Evolutionary conservation across 208 protist species (phyloP).

Genomic region (Vickermania ingenoplastis): DNA sequence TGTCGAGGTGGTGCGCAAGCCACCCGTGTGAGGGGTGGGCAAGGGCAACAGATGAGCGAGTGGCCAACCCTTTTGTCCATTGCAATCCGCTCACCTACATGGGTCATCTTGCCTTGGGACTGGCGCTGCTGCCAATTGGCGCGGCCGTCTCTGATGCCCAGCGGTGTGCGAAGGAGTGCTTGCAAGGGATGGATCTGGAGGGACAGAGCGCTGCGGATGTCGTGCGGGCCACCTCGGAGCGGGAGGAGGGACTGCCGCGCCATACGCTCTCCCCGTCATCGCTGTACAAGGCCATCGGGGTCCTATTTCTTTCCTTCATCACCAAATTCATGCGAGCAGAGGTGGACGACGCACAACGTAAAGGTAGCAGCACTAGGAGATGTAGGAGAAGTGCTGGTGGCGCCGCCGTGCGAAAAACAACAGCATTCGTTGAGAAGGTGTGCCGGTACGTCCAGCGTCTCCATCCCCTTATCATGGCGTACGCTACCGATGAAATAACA

Average conservation of each 20-base stretch:
- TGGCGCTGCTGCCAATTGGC: slow-evolving; percentile 43
- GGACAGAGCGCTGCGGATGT: slow-evolving; percentile 40
- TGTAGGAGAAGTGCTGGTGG: no score
- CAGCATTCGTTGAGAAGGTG: no score
- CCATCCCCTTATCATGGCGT: no score
- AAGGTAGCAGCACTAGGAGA: no score
- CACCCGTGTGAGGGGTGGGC: slow-evolving; percentile 3
- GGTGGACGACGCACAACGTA: neutral
- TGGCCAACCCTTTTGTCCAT: neutral
- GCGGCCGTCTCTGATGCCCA: slow-evolving; percentile 40
- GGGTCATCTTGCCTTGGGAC: slow-evolving; percentile 32
- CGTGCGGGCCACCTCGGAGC: slow-evolving; percentile 8
- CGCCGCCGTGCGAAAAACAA: no score
- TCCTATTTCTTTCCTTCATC: slow-evolving; percentile 15
- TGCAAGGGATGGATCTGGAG: slow-evolving; percentile 42
- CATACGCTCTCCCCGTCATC: neutral
- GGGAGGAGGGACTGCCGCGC: neutral
- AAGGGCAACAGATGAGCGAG: no score
- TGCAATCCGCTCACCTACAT: slow-evolving; percentile 41
- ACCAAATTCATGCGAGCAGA: slow-evolving; percentile 1
- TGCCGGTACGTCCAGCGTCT: no score
- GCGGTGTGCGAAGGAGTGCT: slow-evolving; percentile 44
- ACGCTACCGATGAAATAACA: no score
- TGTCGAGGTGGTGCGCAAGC: slow-evolving; percentile 29
- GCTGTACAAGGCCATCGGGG: slow-evolving; percentile 44